Percentiles rank a stretch among this genome's conserved stretches.
Evolutionary conservation across 2,329 filamentous ascomycete species (phyloP).

Genomic region (Diaporthe aspalathi): DNA sequence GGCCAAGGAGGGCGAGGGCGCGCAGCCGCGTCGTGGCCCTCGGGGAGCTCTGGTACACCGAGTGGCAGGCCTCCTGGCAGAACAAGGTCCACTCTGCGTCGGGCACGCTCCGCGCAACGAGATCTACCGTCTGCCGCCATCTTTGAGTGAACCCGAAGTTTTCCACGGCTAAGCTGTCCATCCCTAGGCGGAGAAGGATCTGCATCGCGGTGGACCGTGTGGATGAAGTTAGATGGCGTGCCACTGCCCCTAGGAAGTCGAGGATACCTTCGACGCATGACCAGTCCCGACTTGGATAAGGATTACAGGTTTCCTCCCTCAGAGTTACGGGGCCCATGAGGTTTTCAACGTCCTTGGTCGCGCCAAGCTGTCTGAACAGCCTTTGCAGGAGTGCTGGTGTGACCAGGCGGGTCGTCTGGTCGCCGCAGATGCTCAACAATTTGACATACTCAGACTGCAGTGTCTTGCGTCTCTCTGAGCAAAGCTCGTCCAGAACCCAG

Average conservation of each 20-base stretch:
- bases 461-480: slow-evolving; percentile 64
- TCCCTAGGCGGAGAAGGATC: slow-evolving; percentile 65
- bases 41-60: slow-evolving; percentile 59
- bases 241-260: slow-evolving; percentile 53
- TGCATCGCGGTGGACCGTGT: slow-evolving; percentile 55
- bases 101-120: slow-evolving; percentile 57
- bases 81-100: slow-evolving; percentile 49
- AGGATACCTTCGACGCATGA: slow-evolving; percentile 57
- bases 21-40: slow-evolving; percentile 66
- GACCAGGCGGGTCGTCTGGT: slow-evolving; percentile 58
- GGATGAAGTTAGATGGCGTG: slow-evolving; percentile 49
- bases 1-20: slow-evolving; percentile 69
- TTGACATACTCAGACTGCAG: slow-evolving; percentile 71
- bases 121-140: slow-evolving; percentile 57
- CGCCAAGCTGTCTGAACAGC: slow-evolving; percentile 71
- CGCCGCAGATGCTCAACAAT: slow-evolving; percentile 59
- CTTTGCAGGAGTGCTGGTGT: slow-evolving; percentile 58
- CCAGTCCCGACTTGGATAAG: slow-evolving; percentile 56
- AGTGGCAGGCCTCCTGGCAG: slow-evolving; percentile 61
- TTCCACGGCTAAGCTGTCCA: slow-evolving; percentile 62
- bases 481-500: slow-evolving; percentile 74
- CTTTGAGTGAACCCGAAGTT: slow-evolving; percentile 54
- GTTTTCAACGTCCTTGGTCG: slow-evolving; percentile 57
- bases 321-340: slow-evolving; percentile 41
- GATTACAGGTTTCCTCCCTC: slow-evolving; percentile 41